A percentile compares a stretch with the other conserved stretches of the same genome.
phyloP scores from a whole-genome alignment of 1,284 basidiomycete species.

The Ganoderma sinense region DNA sequence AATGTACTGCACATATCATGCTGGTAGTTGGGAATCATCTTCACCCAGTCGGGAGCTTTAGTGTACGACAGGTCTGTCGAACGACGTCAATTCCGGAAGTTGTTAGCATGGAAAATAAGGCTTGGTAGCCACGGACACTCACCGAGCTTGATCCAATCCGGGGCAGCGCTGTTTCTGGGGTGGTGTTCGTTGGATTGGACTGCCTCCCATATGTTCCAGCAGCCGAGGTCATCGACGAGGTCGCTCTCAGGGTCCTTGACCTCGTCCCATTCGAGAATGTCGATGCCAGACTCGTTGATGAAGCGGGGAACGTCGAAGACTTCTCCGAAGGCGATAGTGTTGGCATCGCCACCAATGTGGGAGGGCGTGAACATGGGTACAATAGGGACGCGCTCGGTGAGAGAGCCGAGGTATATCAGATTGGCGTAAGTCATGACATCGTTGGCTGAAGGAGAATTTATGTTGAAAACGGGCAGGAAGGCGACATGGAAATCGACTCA shows the following conservation, averaged over 20 bases:
- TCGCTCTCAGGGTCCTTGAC: slow-evolving; percentile 45
- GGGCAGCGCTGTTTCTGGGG: slow-evolving; percentile 55
- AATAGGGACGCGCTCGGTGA: slow-evolving; percentile 72
- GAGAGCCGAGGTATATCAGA: slow-evolving; percentile 68
- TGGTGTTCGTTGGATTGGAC: slow-evolving; percentile 52
- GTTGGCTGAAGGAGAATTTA: slow-evolving; percentile 55
- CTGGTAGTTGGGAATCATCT: slow-evolving; percentile 45
- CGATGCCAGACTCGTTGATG: slow-evolving; percentile 42
- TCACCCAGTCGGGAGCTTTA: slow-evolving; percentile 50
- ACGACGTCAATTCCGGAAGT: slow-evolving; percentile 6
- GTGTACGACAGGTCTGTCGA: slow-evolving; percentile 60
- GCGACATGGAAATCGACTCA: slow-evolving; percentile 39
- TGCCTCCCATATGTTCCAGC: slow-evolving; percentile 71
- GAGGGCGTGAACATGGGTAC: slow-evolving; percentile 71
- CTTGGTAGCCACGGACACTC: slow-evolving; percentile 23
- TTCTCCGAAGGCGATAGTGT: slow-evolving; percentile 47
- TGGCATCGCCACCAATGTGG: slow-evolving; percentile 60
- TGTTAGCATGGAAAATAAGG: neutral
- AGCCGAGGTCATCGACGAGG: slow-evolving; percentile 67
- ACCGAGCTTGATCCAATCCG: slow-evolving; percentile 61
- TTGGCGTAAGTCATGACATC: slow-evolving; percentile 79
- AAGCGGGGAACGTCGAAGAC: slow-evolving; percentile 52
- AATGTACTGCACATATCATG: slow-evolving; percentile 54
- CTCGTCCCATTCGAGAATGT: slow-evolving; percentile 51
- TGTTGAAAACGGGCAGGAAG: neutral